Conservation (phyloP, 2,329 filamentous ascomycete genomes). For the Bipolaris cookei region DNA sequence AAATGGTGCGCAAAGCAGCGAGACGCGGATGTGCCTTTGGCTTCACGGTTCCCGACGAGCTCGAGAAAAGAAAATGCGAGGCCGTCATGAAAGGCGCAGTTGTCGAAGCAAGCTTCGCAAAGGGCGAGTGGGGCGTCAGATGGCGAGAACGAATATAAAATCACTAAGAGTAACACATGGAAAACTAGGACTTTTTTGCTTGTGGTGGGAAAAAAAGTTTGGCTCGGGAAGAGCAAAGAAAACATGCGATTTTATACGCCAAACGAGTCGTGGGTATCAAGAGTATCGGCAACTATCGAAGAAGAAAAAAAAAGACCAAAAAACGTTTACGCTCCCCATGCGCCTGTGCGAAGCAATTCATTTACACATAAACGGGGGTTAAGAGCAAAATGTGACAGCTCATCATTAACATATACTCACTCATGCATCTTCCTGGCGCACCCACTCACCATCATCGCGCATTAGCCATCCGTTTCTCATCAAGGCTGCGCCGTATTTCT, state of each 20-base stretch:
- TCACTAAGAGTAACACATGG: not conserved
- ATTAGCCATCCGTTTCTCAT: slow-evolving; percentile 13
- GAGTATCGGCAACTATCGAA: slow-evolving; percentile 5
- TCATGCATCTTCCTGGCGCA: not conserved
- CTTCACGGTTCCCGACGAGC: slow-evolving; percentile 44
- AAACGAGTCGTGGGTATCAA: slow-evolving; percentile 27
- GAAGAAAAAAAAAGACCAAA: not conserved
- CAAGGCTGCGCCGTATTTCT: slow-evolving; percentile 27
- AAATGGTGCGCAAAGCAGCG: slow-evolving; percentile 68
- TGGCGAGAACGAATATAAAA: slow-evolving; percentile 57
- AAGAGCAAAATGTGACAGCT: not conserved
- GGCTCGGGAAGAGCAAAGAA: not conserved
- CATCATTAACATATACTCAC: not conserved
- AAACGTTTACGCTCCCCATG: not conserved
- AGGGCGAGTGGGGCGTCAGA: slow-evolving; percentile 65
- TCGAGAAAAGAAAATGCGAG: slow-evolving; percentile 58
- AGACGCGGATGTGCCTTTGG: slow-evolving; percentile 66
- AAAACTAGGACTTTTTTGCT: not conserved
- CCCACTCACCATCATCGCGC: slow-evolving; percentile 9
- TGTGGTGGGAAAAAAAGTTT: not conserved
- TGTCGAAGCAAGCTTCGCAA: slow-evolving; percentile 66
- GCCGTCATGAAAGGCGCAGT: slow-evolving; percentile 65
- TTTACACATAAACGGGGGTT: not conserved
- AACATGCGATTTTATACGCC: slow-evolving; percentile 12
- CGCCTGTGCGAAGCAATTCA: not conserved